Base-by-base conservation (phyloP, 257 asterid genomes). In the Solanum bulbocastanum region DNA sequence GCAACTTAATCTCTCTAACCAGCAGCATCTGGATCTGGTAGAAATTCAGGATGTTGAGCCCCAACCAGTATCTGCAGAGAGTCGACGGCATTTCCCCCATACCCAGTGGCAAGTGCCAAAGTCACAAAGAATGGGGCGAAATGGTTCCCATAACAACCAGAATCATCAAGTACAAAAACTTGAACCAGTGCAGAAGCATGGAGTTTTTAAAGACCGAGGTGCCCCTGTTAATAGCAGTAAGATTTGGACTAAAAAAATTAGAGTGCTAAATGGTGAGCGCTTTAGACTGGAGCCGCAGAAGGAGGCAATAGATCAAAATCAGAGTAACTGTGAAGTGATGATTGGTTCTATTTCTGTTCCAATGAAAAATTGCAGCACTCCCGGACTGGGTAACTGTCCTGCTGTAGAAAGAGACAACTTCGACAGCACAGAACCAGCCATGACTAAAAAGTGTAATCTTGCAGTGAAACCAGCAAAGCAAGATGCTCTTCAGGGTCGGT, bases 281-380 rank as follows among this genome's bases (percentile, higher is more conserved):
- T 82, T 84, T 65, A 92, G 87, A 87, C 86, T 82, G 42, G 73
- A 90, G n/a, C 30, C 86, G 66, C 92, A 87, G 90, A 92, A 85
- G 85, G 91, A 69, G 87, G 83, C 87, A 42, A 81, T 69, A 76
- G 88, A 88, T 85, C 94, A 88, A 86, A 87, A 90, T 88, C 93
- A 91, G 85, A 90, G 85, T 87, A 91, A 90, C 71, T 87, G 94
- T 49, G 94, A 92, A 90, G 93, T 96, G 90, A 86, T 95, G 78
- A 95, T 96, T 35, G 99, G 99, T 86, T 95, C 98, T 49, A 94
- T 96, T 90, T 84, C 98, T 5, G 91, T 97, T 76, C 88, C 91
- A 0, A 92, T 95, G 86, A 91, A 82, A 89, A 91, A 87, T 88
- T 76, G 62, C 74, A 87, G 83, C 74, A 74, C 89, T 44, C 87